Conservation (phyloP, 257 asterid genomes). For the Solanum etuberosum region DNA sequence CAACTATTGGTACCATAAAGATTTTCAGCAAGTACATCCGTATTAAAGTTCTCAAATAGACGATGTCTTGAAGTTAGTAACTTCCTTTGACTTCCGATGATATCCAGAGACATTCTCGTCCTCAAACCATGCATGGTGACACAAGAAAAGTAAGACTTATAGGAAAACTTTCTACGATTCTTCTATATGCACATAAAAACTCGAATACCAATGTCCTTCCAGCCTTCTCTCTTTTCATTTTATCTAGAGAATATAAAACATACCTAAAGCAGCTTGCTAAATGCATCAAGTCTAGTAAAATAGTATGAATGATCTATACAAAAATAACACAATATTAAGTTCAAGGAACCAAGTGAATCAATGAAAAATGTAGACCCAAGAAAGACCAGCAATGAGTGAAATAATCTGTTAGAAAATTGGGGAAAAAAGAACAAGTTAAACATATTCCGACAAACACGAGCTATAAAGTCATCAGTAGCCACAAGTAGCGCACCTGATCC, state of each 20-base stretch:
- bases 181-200: not conserved
- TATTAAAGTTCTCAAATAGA: not conserved
- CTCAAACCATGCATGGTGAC: not conserved
- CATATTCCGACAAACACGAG: not conserved
- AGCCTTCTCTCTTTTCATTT: not conserved
- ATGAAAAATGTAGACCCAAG: not conserved
- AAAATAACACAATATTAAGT: not conserved
- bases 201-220: not conserved
- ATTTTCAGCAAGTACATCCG: not conserved
- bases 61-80: not conserved
- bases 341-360: not conserved
- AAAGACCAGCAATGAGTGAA: not conserved
- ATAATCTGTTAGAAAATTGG: not conserved
- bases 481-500: slow-evolving; percentile 59
- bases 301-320: not conserved
- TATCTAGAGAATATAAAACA: not conserved
- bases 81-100: not conserved
- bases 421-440: not conserved
- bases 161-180: not conserved
- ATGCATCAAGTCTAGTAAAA: not conserved
- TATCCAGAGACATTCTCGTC: not conserved
- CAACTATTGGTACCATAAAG: not conserved
- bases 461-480: not conserved
- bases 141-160: not conserved
- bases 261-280: not conserved